Percentiles rank a stretch among this genome's conserved stretches.
phyloP scores from a whole-genome alignment of 2,329 filamentous ascomycete genomes.

The Atkinsonella texensis region DNA sequence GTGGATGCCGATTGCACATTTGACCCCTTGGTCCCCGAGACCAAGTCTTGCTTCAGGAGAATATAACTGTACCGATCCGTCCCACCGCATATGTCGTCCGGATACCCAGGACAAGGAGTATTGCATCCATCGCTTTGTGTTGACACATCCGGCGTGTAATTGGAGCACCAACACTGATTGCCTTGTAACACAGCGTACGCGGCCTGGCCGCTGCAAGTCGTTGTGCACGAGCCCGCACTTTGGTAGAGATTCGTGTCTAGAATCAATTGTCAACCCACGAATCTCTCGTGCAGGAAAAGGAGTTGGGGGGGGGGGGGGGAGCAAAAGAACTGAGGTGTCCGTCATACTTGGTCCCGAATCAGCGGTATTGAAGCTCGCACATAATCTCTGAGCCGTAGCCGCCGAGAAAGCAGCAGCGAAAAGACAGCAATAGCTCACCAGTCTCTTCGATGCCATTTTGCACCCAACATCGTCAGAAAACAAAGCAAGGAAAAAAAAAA shows the following conservation, averaged over 20 bases:
- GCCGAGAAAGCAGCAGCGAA: neutral
- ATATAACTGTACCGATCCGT: conserved; percentile 3
- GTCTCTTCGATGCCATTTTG: neutral
- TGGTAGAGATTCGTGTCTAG: conserved; percentile 2
- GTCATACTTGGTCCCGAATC: conserved; percentile 4
- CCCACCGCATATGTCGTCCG: conserved; percentile 3
- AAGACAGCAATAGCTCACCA: neutral
- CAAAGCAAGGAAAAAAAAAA: no score
- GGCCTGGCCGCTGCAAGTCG: conserved; percentile 1
- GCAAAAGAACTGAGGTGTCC: conserved; percentile 37
- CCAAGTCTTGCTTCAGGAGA: neutral
- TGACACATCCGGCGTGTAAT: conserved; percentile 1
- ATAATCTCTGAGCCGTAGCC: neutral
- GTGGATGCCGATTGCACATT: neutral
- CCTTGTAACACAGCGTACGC: conserved; percentile 3
- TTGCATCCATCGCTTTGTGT: conserved; percentile 1
- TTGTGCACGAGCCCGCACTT: conserved; percentile 1
- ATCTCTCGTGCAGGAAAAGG: neutral
- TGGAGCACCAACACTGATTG: conserved; percentile 5
- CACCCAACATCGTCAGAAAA: no score
- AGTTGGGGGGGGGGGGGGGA: conserved; percentile 19
- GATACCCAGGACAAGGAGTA: conserved; percentile 4
- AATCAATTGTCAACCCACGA: no score
- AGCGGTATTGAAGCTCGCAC: neutral
- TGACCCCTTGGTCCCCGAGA: neutral